Evolutionary conservation across 2,329 filamentous ascomycete species (phyloP), one percentile per base, ranked within the genome.

Genomic region (Microdochium trichocladiopsis): DNA sequence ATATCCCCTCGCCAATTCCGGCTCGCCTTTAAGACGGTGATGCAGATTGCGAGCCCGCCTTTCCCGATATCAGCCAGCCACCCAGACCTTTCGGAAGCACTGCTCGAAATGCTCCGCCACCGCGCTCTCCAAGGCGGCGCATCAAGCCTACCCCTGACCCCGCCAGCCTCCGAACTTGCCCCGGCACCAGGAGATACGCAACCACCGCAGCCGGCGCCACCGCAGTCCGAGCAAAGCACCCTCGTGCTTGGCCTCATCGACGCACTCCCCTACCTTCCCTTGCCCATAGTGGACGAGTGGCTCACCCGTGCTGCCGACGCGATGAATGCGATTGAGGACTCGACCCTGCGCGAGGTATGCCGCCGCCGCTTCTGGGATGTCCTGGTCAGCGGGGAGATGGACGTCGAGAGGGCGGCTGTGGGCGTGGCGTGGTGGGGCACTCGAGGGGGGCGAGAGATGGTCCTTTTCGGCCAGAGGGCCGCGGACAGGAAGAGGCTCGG

Each of bases 371-470:
- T 95, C 66, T 91, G 88, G 84, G 85, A 94, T 53, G 79, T 90
- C 2, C 70, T 96, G 10, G 85, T 85, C 41, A 84, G 80, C 59
- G 90, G 90, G 3, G 90, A 95, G 71, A 87, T 96, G 83, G 91
- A 96, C 68, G 86, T 95, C 23, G 88, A 95, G 64, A 79, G 90
- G 54, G 86, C 89, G 6, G 82, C 86, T 41, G 78, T 88, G 28
- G 90, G 87, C 49, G 87, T 95, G 18, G 82, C 83, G 2, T 96
- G 92, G 92, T 96, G 92, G 92, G 88, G 84, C 11, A 77, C 75
- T 12, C 69, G 69, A 33, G 79, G 79, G 6, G 80, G 70, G 71
- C 82, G 66, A 66, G 79, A 78, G 56, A 62, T 79, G 56, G 70
- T 82, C 8, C 55, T 78, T 48, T 64, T 61, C 55, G 66, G 59